Evolutionary conservation across 2,329 filamentous ascomycete species (phyloP).

Genomic region (Sporothrix euskadiensis): DNA sequence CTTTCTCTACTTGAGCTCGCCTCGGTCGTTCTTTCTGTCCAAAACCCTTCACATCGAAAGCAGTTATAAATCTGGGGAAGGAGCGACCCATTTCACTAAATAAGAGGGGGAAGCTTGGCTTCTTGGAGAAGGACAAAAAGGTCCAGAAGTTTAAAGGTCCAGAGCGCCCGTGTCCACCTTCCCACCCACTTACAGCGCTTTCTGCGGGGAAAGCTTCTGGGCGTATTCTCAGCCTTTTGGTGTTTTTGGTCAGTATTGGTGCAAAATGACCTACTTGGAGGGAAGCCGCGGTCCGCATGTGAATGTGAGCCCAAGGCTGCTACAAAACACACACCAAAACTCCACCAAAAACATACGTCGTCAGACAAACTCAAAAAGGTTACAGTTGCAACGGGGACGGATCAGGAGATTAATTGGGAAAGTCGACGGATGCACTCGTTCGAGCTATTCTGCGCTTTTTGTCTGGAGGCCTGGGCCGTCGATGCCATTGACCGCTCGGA

Average conservation of each 20-base stretch:
- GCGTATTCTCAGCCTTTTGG: neutral
- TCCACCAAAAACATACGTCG: neutral
- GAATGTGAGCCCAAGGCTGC: neutral
- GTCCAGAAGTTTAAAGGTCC: too few species aligned
- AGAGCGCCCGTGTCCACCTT: neutral
- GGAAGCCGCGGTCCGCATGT: slow-evolving; percentile 20
- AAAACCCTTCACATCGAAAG: neutral
- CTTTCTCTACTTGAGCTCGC: neutral
- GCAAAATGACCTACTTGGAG: neutral
- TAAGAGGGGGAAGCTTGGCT: slow-evolving; percentile 2
- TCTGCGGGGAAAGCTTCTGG: slow-evolving; percentile 14
- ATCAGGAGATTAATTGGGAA: neutral
- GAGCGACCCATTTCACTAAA: neutral
- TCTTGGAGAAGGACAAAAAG: neutral
- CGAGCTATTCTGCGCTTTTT: neutral
- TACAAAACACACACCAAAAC: neutral
- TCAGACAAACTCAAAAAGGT: neutral
- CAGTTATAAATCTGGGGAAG: neutral
- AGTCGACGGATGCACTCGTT: neutral
- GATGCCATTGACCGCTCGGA: neutral
- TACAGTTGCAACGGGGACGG: neutral
- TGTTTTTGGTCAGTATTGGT: neutral
- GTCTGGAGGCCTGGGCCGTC: neutral
- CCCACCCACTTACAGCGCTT: neutral
- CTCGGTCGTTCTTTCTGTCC: neutral